phyloP scores from a whole-genome alignment of 1,284 basidiomycete genomes.

The Leccinum subrobustum region DNA sequence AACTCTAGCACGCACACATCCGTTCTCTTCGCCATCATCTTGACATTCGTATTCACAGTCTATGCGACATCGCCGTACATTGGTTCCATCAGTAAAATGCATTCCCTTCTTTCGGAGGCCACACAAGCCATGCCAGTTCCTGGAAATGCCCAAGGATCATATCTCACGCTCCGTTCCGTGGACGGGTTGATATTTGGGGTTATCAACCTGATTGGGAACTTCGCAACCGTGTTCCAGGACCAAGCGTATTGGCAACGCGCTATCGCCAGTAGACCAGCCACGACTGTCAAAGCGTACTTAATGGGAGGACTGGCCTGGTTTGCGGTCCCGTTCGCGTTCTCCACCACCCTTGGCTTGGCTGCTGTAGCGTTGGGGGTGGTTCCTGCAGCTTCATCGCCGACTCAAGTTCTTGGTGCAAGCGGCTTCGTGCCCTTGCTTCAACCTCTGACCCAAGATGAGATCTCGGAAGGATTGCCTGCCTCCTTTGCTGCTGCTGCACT shows the following conservation, averaged over 20 bases:
- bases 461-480: constrained; percentile 84
- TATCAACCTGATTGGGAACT: constrained; percentile 84
- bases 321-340: constrained; percentile 78
- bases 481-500: constrained; percentile 78
- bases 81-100: constrained; percentile 56
- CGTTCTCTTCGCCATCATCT: constrained; percentile 80
- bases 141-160: constrained; percentile 70
- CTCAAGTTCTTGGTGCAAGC: constrained; percentile 15
- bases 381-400: constrained; percentile 28
- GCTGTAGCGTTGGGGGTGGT: constrained; percentile 67
- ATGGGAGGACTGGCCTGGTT: constrained; percentile 91
- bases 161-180: constrained; percentile 78
- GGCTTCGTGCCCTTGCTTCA: constrained; percentile 70
- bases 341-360: constrained; percentile 80
- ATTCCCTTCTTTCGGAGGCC: constrained; percentile 56
- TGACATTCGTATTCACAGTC: constrained; percentile 68
- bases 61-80: constrained; percentile 73
- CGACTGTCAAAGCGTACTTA: constrained; percentile 87
- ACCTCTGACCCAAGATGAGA: constrained; percentile 56
- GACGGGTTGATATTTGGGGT: constrained; percentile 87
- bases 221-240: constrained; percentile 79
- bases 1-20: constrained; percentile 68
- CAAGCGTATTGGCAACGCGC: constrained; percentile 85
- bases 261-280: constrained; percentile 80
- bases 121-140: constrained; percentile 48